These are phyloP conservation scores for Aspergillus pseudonomiae DNA, from an alignment of 2,329 filamentous ascomycete species.

Conservation along the genomic window DNA sequence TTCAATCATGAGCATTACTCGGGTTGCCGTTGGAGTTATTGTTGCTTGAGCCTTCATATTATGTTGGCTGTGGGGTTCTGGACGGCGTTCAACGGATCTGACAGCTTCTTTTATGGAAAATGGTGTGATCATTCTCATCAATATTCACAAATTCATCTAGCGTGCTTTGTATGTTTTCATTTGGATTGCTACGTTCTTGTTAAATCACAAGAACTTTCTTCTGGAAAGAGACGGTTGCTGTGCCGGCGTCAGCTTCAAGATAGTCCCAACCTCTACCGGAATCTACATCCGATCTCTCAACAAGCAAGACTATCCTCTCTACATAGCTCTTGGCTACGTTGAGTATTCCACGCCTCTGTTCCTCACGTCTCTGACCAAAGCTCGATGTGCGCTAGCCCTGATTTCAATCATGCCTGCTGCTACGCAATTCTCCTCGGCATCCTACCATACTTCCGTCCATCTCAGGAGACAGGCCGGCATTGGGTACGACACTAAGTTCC, in stretches of 20 bases:
- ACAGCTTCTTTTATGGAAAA: constrained; percentile 38
- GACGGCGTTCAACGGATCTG: constrained; percentile 44
- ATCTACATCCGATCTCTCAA: neutral
- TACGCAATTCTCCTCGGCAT: neutral
- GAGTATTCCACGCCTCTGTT: neutral
- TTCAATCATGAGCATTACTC: constrained; percentile 39
- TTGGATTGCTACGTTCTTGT: constrained; percentile 30
- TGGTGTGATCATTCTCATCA: constrained; percentile 37
- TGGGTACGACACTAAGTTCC: neutral
- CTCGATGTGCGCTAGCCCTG: neutral
- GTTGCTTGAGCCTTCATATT: constrained; percentile 36
- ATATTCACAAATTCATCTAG: constrained; percentile 43
- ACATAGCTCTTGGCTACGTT: neutral
- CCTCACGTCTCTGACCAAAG: neutral
- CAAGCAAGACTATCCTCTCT: neutral
- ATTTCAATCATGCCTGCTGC: neutral
- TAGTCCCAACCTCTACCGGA: neutral
- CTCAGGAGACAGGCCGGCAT: neutral
- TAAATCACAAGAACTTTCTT: constrained; percentile 6
- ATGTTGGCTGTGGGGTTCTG: constrained; percentile 36
- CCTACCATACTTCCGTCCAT: neutral
- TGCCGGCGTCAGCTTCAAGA: neutral
- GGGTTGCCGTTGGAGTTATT: constrained; percentile 35
- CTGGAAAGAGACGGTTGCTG: neutral
- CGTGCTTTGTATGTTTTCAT: constrained; percentile 37